Evolutionary conservation across 2,329 filamentous ascomycete species (phyloP), one percentile per base, ranked within the genome.

Genomic region (Trichophyton rubrum): DNA sequence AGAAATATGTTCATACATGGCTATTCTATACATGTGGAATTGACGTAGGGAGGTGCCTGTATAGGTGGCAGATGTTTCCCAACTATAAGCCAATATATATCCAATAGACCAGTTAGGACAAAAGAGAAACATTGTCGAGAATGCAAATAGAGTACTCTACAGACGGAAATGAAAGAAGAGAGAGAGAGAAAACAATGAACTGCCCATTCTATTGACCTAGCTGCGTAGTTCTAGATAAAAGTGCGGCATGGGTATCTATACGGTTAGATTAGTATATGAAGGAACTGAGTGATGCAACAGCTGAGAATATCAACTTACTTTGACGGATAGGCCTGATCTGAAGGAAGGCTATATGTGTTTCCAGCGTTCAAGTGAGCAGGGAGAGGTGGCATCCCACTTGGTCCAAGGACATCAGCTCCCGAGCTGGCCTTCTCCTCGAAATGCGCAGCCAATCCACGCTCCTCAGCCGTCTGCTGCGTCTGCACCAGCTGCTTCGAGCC

Each of bases 361-460:
- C 74, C 73, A 62, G 80, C 68, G 66, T 78, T 83, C 73, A 85
- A 76, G n/a, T 88, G 86, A 68, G 85, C 85, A 15, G 92, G 93
- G 69, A 88, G 76, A n/a, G 93, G 93, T 61, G 93, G 93, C 74
- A 99, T 74, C 1, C 92, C 91, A 68, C 87, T 80, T 51, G 87
- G 80, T 58, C 88, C 85, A 64, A 96, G 73, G 61, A 91, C 83
- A 67, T 79, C 75, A 41, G 72, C 75, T 47, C 78, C 75, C 43
- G 72, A 76, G 66, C 75, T 79, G 67, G 75, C 77, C 67, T 84
- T 82, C 73, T 84, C 84, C 77, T 88, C 82, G 63, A 96, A 86
- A 64, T 85, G 87, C 60, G 82, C 82, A 40, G 88, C 85, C 64
- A 97, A 75, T 0, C 88, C 86, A 8, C 80, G 82, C 67, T 84